Percentiles rank a stretch among this genome's conserved stretches.
Conservation (phyloP, 2,329 filamentous ascomycete genomes). For the Cladosporium austrohemisphaericum region DNA sequence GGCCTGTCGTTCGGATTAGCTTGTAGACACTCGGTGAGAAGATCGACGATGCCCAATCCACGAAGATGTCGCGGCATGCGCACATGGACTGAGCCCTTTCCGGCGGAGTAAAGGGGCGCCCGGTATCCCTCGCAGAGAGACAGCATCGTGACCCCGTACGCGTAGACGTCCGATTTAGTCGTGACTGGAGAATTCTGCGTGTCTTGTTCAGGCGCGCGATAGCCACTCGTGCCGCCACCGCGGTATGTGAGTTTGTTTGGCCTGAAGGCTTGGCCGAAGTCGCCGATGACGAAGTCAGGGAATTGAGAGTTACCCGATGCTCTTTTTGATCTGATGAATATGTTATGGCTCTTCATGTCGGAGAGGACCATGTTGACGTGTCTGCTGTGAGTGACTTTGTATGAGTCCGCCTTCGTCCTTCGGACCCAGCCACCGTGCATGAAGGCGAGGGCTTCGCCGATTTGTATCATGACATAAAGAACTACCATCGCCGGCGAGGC, state of each 20-base stretch:
- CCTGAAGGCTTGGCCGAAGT: conserved; percentile 22
- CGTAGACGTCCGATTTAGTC: conserved; percentile 24
- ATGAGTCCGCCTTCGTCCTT: not conserved
- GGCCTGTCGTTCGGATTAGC: not conserved
- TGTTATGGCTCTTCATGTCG: conserved; percentile 26
- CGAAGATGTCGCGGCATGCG: not conserved
- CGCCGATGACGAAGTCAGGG: conserved; percentile 23
- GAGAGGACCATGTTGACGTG: conserved; percentile 23
- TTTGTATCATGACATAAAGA: conserved; percentile 22
- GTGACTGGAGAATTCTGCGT: not conserved
- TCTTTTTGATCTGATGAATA: conserved; percentile 20
- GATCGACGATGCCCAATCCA: not conserved
- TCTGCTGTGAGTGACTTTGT: not conserved
- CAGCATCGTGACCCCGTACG: conserved; percentile 22
- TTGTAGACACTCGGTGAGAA: not conserved
- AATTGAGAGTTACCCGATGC: conserved; percentile 8
- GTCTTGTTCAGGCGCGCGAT: no score
- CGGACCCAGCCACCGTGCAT: conserved; percentile 23
- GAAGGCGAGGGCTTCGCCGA: conserved; percentile 26
- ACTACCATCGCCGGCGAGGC: conserved; percentile 19
- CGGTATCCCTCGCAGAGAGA: not conserved
- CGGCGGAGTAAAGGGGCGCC: not conserved
- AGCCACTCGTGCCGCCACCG: not conserved
- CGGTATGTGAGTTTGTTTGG: not conserved
- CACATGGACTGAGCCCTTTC: not conserved